Base-by-base conservation (phyloP, 2,329 filamentous ascomycete genomes). In the Davidsoniella neocaledoniae region DNA sequence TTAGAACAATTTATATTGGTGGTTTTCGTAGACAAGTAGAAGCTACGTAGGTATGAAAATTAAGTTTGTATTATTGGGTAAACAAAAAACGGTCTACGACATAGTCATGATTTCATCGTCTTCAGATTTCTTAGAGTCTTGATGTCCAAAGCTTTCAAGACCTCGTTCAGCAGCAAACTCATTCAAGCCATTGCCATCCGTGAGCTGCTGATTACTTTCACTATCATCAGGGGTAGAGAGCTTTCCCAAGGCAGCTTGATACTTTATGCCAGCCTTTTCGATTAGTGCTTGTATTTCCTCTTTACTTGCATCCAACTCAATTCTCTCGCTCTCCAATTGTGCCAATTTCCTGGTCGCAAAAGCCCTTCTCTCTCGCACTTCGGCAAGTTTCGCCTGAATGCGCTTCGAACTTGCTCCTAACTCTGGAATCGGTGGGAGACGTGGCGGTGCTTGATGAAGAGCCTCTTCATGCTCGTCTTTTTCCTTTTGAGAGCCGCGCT, bases 251-350 rank as follows among this genome's bases (percentile, higher is more conserved):
- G 63, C 66, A 14, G 69, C 63, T 52, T 71, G 67, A 45, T 74
- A 74, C 54, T 71, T 73, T 53, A 84, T 78, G 0, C 85, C 87
- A 0, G 86, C 85, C 61, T 91, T 81, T 60, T 86, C 81, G 48
- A 96, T 67, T 49, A 93, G 66, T 17, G 73, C 72, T 63, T 95
- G 88, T 0, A 95, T 82, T 62, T 91, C 84, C 4, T 70, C 73
- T 63, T 94, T 84, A 52, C 86, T 72, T 54, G 73, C 69, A 4
- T 73, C 64, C 40, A 94, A 73, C 26, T 83, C 75, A 3, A 70
- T 66, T 58, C 81, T 84, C 60, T 93, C 85, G 53, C 69, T 69
- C 56, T 77, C 72, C 45, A 88, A 65, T 43, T 76, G 77, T 56
- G 79, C 75, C 60, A 91, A 76, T 53, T 74, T 71, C 49, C 68